phyloP scores from a whole-genome alignment of 2,329 filamentous ascomycete species.

The Sclerotinia spermophila region DNA sequence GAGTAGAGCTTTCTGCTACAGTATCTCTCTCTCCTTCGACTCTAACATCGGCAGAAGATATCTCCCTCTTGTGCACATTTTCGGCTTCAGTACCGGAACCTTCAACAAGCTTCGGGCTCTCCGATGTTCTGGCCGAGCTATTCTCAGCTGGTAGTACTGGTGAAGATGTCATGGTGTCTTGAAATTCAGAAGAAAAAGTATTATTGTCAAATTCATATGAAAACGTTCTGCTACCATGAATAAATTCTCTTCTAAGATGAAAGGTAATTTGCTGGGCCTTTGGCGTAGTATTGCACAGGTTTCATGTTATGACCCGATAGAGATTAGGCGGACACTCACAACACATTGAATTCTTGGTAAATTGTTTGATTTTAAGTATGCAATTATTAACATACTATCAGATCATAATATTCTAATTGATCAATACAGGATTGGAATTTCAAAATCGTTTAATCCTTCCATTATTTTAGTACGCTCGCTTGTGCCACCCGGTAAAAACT shows the following conservation, averaged over 20 bases:
- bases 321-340: neutral
- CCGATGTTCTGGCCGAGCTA: neutral
- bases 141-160: neutral
- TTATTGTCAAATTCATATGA: neutral
- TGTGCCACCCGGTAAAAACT: neutral
- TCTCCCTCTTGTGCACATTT: neutral
- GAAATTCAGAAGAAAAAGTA: neutral
- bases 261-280: neutral
- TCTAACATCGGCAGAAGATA: neutral
- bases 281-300: neutral
- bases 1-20: neutral
- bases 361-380: neutral
- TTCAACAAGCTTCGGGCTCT: neutral
- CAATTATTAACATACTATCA: neutral
- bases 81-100: neutral
- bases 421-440: neutral
- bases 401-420: neutral
- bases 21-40: neutral
- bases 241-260: neutral
- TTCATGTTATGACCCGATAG: neutral
- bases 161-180: neutral
- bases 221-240: neutral
- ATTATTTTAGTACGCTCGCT: too few species aligned
- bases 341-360: neutral
- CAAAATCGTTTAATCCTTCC: neutral